phyloP scores from a whole-genome alignment of 169 alveolate genomes.

The Cryptosporidium sp. region DNA sequence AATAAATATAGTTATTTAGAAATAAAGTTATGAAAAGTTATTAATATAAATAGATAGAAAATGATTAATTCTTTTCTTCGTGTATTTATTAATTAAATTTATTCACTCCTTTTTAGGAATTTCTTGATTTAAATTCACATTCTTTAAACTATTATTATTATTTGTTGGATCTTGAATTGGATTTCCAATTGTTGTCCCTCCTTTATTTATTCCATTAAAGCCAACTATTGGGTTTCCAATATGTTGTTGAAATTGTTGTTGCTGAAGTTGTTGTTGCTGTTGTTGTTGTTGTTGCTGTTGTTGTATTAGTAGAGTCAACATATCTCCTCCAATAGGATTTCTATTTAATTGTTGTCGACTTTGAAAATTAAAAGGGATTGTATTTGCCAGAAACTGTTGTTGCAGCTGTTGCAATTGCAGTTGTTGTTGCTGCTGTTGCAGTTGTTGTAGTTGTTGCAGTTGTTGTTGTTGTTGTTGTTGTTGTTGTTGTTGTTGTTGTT shows the following conservation, averaged over 20 bases:
- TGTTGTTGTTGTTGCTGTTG: slow-evolving; percentile 7
- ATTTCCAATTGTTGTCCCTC: background rate
- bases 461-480: background rate
- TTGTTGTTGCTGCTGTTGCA: background rate
- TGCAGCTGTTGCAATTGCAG: background rate
- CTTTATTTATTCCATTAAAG: background rate
- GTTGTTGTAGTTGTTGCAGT: background rate
- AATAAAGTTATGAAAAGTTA: too few relatives aligned
- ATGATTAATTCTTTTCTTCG: background rate
- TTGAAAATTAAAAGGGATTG: slow-evolving; percentile 1
- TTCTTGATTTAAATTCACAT: background rate
- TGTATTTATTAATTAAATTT: background rate
- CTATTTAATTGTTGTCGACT: background rate
- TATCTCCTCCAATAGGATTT: slow-evolving; percentile 1
- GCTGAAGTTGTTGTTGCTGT: background rate
- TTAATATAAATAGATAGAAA: too few relatives aligned
- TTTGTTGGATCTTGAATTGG: background rate
- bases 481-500: background rate
- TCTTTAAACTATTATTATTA: background rate
- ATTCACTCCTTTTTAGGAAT: background rate
- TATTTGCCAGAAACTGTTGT: background rate
- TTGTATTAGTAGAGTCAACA: background rate
- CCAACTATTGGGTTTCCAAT: slow-evolving; percentile 7
- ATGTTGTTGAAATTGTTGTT: background rate
- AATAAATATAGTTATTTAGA: background rate